Evolutionary conservation across 140 eudicot species (phyloP).

Genomic region (Bidens hawaiensis): DNA sequence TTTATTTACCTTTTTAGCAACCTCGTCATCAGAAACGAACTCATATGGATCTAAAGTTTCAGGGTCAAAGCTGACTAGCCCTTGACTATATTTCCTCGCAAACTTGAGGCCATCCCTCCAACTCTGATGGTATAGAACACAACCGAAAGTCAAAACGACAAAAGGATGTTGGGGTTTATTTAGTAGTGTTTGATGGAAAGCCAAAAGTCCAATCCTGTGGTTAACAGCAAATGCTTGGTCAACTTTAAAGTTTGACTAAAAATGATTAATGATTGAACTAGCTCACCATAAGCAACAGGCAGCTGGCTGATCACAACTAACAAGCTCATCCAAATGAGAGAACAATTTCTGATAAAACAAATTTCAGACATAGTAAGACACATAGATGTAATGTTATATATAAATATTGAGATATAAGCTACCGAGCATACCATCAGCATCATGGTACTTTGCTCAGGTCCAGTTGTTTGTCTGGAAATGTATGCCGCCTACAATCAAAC

Average conservation of each 20-base stretch:
- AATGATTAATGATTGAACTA: not conserved
- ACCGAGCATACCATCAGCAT: conserved; percentile 73
- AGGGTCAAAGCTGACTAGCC: conserved; percentile 39
- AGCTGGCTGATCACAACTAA: conserved; percentile 79
- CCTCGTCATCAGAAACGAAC: conserved; percentile 56
- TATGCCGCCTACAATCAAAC: conserved; percentile 59
- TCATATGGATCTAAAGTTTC: conserved; percentile 42
- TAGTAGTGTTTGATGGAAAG: conserved; percentile 70
- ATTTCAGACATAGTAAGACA: conserved; percentile 4
- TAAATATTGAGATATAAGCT: conserved; percentile 1
- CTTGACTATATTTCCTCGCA: conserved; percentile 50
- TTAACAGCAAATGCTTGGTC: conserved; percentile 8
- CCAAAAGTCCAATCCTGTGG: conserved; percentile 79
- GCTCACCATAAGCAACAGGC: conserved; percentile 67
- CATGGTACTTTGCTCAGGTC: conserved; percentile 31
- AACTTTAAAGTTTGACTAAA: not conserved
- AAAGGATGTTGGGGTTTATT: conserved; percentile 62
- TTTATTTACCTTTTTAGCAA: conserved; percentile 43
- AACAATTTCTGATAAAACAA: conserved; percentile 57
- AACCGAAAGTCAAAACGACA: conserved; percentile 74
- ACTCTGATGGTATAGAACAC: conserved; percentile 58
- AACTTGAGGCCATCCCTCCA: conserved; percentile 56
- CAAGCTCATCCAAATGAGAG: conserved; percentile 61
- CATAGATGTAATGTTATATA: not conserved
- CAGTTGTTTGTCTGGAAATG: conserved; percentile 44